These are phyloP conservation scores for Vitis hybrid DNA, from an alignment of 177 flowering plant species.

Conservation along the genomic window DNA sequence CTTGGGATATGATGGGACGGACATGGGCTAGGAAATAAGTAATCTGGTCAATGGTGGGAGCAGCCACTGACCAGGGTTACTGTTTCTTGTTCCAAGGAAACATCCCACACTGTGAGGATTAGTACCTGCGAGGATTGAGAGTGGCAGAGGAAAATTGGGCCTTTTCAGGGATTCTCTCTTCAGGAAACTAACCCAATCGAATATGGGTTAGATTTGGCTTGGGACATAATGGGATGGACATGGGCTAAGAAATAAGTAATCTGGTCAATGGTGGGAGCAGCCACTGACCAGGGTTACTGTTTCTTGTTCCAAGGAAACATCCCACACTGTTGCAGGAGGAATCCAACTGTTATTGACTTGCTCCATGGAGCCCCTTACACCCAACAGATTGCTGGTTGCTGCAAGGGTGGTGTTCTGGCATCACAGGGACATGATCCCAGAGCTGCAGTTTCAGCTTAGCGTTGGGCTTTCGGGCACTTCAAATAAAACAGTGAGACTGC, in stretches of 20 bases:
- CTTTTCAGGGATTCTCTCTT: no score
- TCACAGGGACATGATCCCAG: conserved; percentile 69
- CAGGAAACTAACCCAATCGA: no score
- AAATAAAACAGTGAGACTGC: conserved; percentile 65
- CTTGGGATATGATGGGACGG: conserved; percentile 29
- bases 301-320: conserved; percentile 67
- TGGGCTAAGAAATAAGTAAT: conserved; percentile 83
- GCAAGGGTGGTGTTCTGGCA: conserved; percentile 66
- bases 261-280: conserved; percentile 77
- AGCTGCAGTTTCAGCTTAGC: conserved; percentile 53
- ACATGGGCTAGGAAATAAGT: conserved; percentile 77
- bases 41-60: conserved; percentile 78
- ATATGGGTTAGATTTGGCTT: no score
- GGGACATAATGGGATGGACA: conserved; percentile 35
- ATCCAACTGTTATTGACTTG: conserved; percentile 61
- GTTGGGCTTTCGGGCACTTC: conserved; percentile 65
- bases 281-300: conserved; percentile 82
- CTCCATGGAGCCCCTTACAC: conserved; percentile 75
- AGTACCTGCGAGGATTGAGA: no score
- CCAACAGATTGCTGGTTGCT: conserved; percentile 60
- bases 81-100: conserved; percentile 75
- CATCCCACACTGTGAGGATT: conserved; percentile 55
- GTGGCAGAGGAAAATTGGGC: no score
- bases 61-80: conserved; percentile 81
- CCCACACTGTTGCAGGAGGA: conserved; percentile 66